phyloP scores from a whole-genome alignment of 176 grass and related monocot species.

The Stipa capillata region DNA sequence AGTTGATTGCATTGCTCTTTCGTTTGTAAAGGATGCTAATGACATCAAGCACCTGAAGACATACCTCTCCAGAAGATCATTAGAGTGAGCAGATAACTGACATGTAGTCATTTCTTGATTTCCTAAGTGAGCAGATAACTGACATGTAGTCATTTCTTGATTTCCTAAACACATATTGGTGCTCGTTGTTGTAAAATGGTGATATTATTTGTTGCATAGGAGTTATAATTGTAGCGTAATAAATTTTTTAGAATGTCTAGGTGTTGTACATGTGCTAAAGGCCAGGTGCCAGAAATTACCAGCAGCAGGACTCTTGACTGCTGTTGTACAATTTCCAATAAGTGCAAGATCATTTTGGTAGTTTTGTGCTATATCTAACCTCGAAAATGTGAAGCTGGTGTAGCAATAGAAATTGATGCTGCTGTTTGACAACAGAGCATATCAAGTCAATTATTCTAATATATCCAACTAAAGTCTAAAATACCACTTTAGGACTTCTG shows the following conservation, averaged over 20 bases:
- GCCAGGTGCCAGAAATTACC: background rate
- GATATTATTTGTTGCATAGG: background rate
- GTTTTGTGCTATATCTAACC: background rate
- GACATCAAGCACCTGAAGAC: slow-evolving; percentile 57
- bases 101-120: background rate
- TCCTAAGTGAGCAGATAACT: slow-evolving; percentile 28
- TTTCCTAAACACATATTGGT: background rate
- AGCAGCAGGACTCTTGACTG: background rate
- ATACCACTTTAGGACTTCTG: background rate
- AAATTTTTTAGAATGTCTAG: background rate
- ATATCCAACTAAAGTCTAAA: background rate
- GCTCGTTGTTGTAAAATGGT: background rate
- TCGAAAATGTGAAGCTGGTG: background rate
- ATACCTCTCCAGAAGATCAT: slow-evolving; percentile 57
- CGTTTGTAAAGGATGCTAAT: slow-evolving; percentile 64
- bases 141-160: background rate
- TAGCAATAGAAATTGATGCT: background rate
- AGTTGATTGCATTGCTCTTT: slow-evolving; percentile 60
- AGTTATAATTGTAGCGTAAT: background rate
- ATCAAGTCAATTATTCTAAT: background rate
- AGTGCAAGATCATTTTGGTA: background rate
- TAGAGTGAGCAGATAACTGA: slow-evolving; percentile 40
- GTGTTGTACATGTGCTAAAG: background rate
- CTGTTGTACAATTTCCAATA: background rate
- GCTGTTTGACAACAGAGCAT: background rate